phyloP scores from a whole-genome alignment of 768 basidiomycete genomes.

The Auricularia auricula-judae region DNA sequence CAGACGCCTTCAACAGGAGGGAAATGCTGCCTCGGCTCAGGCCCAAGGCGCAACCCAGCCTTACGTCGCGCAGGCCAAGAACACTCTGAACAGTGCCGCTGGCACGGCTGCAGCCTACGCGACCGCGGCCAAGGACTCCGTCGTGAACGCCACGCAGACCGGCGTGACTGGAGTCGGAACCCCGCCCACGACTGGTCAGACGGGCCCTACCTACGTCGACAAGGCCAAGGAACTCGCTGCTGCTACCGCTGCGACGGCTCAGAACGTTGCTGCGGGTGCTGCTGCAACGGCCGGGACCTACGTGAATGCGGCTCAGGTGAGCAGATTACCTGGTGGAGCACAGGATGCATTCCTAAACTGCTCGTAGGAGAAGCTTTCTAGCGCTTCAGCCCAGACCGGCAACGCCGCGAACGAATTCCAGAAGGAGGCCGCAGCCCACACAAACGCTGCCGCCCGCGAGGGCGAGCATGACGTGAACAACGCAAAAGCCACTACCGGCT shows the following conservation, averaged over 20 bases:
- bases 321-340: background rate
- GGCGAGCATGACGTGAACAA: conserved; percentile 41
- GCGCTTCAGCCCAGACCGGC: conserved; percentile 9
- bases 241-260: background rate
- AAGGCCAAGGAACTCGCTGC: conserved; percentile 1
- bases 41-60: background rate
- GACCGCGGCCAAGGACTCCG: background rate
- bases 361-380: background rate
- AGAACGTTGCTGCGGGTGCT: background rate
- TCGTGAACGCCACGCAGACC: background rate
- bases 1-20: background rate
- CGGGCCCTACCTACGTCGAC: background rate
- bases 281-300: background rate
- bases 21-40: background rate
- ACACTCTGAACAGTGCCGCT: background rate
- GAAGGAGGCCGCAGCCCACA: conserved; percentile 23
- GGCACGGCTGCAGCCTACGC: background rate
- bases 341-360: background rate
- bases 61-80: background rate
- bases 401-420: conserved; percentile 20
- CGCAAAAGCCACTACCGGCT: conserved; percentile 32
- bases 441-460: conserved; percentile 43
- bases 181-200: background rate
- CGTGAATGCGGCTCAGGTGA: background rate
- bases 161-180: background rate